These are phyloP conservation scores for Exophiala bonariae DNA, from an alignment of 2,329 filamentous ascomycete species.

Conservation along the genomic window DNA sequence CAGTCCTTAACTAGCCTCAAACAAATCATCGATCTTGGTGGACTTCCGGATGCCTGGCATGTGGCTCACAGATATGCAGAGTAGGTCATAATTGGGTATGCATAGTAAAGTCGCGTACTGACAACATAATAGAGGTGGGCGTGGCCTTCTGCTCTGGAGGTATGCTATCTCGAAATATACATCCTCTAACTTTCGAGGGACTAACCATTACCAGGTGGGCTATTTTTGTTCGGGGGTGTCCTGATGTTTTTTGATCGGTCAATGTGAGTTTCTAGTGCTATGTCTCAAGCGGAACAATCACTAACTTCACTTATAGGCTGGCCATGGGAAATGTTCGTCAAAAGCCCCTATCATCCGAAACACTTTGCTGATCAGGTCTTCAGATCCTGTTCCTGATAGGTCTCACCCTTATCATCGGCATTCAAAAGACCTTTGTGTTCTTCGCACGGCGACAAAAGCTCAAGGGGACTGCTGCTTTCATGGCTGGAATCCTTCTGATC, in stretches of 20 bases:
- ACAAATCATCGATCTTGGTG: too few species aligned
- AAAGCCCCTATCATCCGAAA: constrained; percentile 19
- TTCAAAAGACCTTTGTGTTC: constrained; percentile 87
- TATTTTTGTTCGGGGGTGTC: constrained; percentile 93
- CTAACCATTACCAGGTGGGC: constrained; percentile 63
- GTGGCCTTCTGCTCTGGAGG: constrained; percentile 97
- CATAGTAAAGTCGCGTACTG: constrained; percentile 17
- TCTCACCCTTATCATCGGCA: constrained; percentile 91
- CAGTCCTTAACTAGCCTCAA: too few species aligned
- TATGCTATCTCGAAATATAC: constrained; percentile 45
- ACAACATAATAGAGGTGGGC: constrained; percentile 74
- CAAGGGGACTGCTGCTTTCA: constrained; percentile 87
- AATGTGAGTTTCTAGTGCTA: constrained; percentile 61
- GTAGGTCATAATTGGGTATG: constrained; percentile 53
- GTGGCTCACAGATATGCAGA: constrained; percentile 96
- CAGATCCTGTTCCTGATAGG: constrained; percentile 98
- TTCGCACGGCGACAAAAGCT: constrained; percentile 92
- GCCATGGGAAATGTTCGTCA: constrained; percentile 87
- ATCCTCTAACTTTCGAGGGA: background rate
- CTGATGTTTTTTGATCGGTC: constrained; percentile 97
- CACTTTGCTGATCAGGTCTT: constrained; percentile 10
- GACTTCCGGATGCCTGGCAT: constrained; percentile 71
- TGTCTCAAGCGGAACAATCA: background rate
- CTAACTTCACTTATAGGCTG: constrained; percentile 58
- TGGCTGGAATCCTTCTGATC: constrained; percentile 78